Conservation (phyloP, 129 eudicot species). For the Solidago caesia region DNA sequence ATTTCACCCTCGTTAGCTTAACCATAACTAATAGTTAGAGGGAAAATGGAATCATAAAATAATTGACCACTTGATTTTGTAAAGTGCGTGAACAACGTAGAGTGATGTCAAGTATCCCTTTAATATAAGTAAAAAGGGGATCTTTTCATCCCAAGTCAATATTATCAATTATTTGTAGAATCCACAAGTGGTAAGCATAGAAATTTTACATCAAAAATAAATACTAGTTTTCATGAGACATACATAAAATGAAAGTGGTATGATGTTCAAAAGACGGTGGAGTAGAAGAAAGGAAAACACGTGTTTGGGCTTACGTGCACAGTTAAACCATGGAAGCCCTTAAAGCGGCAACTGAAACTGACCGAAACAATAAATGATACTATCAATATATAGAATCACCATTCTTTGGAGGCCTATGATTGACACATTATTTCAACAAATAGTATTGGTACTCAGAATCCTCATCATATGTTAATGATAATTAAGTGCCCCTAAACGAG, state of each 20-base stretch:
- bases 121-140: background rate
- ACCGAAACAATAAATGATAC: conserved; percentile 12
- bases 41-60: background rate
- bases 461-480: background rate
- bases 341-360: background rate
- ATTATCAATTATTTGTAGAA: background rate
- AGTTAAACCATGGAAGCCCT: background rate
- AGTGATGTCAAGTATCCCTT: background rate
- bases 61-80: background rate
- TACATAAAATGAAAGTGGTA: background rate
- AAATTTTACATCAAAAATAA: background rate
- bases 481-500: conserved; percentile 9
- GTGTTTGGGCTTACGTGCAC: conserved; percentile 19
- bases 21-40: background rate
- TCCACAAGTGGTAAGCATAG: background rate
- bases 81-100: background rate
- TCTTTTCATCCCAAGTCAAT: conserved; percentile 7
- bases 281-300: conserved; percentile 5
- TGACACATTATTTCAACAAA: conserved; percentile 1
- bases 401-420: background rate
- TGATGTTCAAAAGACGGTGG: conserved; percentile 9
- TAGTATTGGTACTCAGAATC: background rate
- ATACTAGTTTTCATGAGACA: background rate
- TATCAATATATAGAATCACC: conserved; percentile 1
- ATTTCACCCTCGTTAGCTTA: too few relatives aligned